Percentiles rank a stretch among this genome's conserved stretches.
Conservation (phyloP, 257 asterid species). For the Voacanga thouarsii region DNA sequence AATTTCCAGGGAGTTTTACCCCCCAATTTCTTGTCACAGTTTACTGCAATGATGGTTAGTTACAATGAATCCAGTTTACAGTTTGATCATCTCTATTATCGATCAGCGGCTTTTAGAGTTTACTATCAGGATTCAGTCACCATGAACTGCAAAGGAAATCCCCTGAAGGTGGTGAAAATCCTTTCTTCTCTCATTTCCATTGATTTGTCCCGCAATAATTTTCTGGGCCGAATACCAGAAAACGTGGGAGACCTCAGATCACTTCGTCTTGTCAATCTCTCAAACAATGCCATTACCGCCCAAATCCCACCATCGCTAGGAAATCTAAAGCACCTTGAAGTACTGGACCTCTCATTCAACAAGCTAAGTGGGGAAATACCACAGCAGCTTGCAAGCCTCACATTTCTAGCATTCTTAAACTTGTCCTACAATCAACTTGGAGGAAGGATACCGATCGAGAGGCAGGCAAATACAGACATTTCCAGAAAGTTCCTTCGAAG, state of each 20-base stretch:
- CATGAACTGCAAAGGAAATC: slow-evolving; percentile 30
- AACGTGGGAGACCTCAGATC: slow-evolving; percentile 27
- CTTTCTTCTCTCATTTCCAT: slow-evolving; percentile 31
- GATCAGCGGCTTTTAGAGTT: background rate
- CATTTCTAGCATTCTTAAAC: slow-evolving; percentile 46
- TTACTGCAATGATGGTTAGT: slow-evolving; percentile 40
- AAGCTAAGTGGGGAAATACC: slow-evolving; percentile 45
- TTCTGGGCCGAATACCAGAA: slow-evolving; percentile 40
- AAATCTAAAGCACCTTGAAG: slow-evolving; percentile 43
- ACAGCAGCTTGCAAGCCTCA: slow-evolving; percentile 31
- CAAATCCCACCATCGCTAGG: background rate
- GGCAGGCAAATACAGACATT: slow-evolving; percentile 44
- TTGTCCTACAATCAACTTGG: slow-evolving; percentile 38
- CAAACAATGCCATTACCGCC: slow-evolving; percentile 34
- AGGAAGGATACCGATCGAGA: slow-evolving; percentile 47
- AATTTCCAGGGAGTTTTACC: slow-evolving; percentile 41
- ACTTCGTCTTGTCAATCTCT: slow-evolving; percentile 36
- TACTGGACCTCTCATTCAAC: slow-evolving; percentile 54
- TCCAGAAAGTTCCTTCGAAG: slow-evolving; percentile 27
- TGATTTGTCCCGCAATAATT: slow-evolving; percentile 50
- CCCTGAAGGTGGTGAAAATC: slow-evolving; percentile 21
- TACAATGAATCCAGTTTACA: slow-evolving; percentile 12
- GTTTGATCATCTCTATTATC: slow-evolving; percentile 24
- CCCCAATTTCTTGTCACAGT: slow-evolving; percentile 30
- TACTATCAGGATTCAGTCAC: slow-evolving; percentile 31